These are phyloP conservation scores for Mentha longifolia DNA, from an alignment of 257 asterid species.

Conservation along the genomic window DNA sequence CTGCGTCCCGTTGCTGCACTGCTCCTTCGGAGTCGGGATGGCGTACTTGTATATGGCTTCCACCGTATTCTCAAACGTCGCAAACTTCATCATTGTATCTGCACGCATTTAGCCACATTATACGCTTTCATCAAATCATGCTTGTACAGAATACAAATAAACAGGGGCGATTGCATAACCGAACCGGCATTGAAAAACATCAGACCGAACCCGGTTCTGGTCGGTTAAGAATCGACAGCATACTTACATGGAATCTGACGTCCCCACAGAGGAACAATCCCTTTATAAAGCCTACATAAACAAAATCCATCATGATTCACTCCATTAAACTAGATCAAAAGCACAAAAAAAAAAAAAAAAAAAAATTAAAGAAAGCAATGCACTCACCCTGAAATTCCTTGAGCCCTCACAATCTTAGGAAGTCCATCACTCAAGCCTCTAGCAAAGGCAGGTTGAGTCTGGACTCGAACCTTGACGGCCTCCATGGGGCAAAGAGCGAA, in stretches of 20 bases:
- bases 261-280: constrained; percentile 91
- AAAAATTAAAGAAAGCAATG: neutral
- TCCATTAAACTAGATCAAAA: too few relatives aligned
- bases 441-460: constrained; percentile 84
- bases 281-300: constrained; percentile 72
- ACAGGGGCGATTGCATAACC: neutral
- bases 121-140: neutral
- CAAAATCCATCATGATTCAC: neutral
- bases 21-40: constrained; percentile 73
- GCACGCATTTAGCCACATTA: constrained; percentile 7
- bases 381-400: constrained; percentile 70
- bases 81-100: constrained; percentile 96
- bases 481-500: constrained; percentile 86
- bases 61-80: constrained; percentile 78
- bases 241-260: constrained; percentile 91
- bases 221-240: neutral
- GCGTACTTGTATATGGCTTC: constrained; percentile 70
- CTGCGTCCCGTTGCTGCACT: constrained; percentile 68
- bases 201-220: neutral
- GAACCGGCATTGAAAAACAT: neutral
- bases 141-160: neutral
- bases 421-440: constrained; percentile 85
- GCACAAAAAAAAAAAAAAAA: neutral
- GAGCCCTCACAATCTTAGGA: constrained; percentile 66
- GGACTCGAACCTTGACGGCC: constrained; percentile 89